Base-by-base conservation (phyloP, 2,329 filamentous ascomycete genomes). In the Diaporthe australafricana region DNA sequence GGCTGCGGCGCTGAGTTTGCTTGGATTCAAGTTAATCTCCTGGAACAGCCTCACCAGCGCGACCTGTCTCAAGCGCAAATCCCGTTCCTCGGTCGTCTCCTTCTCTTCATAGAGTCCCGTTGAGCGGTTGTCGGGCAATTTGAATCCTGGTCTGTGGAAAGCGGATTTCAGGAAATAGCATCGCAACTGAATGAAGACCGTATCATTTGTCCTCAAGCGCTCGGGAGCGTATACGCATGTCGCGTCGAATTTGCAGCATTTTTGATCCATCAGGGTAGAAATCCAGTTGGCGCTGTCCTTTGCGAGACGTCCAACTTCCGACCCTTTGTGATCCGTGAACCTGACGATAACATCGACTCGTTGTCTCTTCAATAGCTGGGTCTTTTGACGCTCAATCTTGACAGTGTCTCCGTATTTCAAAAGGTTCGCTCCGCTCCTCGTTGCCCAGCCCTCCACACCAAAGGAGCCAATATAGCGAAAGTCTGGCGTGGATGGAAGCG, bases 241-340 rank as follows among this genome's bases (percentile, higher is more conserved):
- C 7, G 93, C 96, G 76, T 97, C 93, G 74, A 99, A 97, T 27
- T 84, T 89, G 84, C 95, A 98, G 4, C 98, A 88, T 40, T 93
- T 92, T 80, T 98, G 95, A 78, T 99, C 96, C 66, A 98, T 90
- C 76, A 99, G 83, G 0, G 95, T 92, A 4, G 96, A 98, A 7
- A 98, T 93, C 95, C 96, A 99, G 72, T 91, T 90, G 5, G 96
- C 95, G 6, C 91, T 91, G 42, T 98, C 95, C 77, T 95, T 96
- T 35, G 95, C 92, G 47, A 99, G 82, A 72, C 96, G 89, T 5
- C 96, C 96, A 60, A 99, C 88, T 80, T 99, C 96, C 69, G 92
- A 90, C 0, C 95, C 95, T 66, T 84, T 88, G 12, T 86, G 81
- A 77, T 94, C 97, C 0, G 93, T 97, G 78, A 99, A 98, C 1